Evolutionary conservation across 2,329 filamentous ascomycete genomes (phyloP).

Genomic region (Orbilia brochopaga): DNA sequence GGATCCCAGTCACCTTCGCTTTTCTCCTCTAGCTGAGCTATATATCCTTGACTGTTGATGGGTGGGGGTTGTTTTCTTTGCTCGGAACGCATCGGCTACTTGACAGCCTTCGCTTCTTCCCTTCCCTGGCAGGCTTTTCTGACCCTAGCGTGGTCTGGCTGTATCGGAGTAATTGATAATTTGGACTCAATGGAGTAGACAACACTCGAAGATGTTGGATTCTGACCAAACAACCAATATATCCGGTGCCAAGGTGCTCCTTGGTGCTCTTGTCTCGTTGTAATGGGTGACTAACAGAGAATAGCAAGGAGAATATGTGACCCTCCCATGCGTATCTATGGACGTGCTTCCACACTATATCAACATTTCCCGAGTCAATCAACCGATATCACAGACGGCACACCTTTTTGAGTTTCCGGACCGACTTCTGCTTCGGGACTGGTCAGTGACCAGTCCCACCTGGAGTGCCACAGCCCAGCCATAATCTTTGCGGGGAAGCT

Average conservation of each 20-base stretch:
- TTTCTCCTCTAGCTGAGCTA: neutral
- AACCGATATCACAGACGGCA: no score
- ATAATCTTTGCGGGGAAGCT: no score
- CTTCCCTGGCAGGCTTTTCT: neutral
- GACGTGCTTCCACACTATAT: no score
- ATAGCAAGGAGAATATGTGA: no score
- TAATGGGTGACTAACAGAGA: no score
- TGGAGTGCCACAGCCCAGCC: neutral
- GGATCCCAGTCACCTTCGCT: neutral
- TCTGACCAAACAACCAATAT: neutral
- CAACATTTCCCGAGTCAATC: no score
- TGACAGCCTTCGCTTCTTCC: neutral
- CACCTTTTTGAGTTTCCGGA: neutral
- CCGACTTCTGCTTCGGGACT: conserved; percentile 1
- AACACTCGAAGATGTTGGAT: neutral
- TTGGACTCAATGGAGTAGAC: neutral
- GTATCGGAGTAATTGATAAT: neutral
- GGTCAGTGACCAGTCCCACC: neutral
- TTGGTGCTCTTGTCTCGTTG: no score
- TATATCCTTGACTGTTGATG: neutral
- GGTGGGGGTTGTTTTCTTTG: neutral
- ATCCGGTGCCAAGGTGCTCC: no score
- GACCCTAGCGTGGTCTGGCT: neutral
- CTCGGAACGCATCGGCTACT: neutral
- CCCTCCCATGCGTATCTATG: no score